Evolutionary conservation across 305 asterid genomes (phyloP).

Genomic region (Solanum hybrid): DNA sequence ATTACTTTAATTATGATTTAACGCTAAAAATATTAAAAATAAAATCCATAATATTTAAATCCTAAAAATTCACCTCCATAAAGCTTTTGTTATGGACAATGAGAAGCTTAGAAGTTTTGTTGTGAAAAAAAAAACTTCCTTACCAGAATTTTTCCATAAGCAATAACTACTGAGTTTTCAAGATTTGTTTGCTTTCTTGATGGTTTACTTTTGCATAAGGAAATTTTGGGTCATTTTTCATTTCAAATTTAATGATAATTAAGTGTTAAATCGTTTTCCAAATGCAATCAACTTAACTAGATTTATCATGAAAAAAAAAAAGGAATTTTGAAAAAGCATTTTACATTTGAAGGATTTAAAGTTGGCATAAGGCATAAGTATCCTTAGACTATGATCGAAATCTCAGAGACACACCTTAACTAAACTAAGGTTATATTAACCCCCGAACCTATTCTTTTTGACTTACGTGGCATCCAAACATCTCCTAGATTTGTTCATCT

Average conservation of each 20-base stretch:
- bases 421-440: too few relatives aligned
- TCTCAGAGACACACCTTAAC: too few relatives aligned
- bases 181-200: not conserved
- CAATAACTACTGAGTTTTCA: not conserved
- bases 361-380: too few relatives aligned
- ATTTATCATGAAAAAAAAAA: not conserved
- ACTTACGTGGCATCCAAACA: too few relatives aligned
- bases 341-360: too few relatives aligned
- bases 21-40: too few relatives aligned
- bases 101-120: not conserved
- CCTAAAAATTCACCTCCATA: not conserved
- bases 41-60: not conserved
- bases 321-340: too few relatives aligned
- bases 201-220: not conserved
- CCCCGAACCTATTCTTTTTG: too few relatives aligned
- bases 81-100: not conserved
- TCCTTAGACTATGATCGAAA: too few relatives aligned
- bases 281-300: not conserved
- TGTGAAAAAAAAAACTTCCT: not conserved
- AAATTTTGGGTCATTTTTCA: not conserved
- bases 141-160: not conserved
- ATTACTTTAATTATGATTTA: too few relatives aligned
- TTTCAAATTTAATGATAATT: not conserved
- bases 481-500: too few relatives aligned
- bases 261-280: not conserved